A percentile compares a stretch with the other conserved stretches of the same genome.
Conservation (phyloP, 192 early-diverging fungal species). For the Coemansia sp. region DNA sequence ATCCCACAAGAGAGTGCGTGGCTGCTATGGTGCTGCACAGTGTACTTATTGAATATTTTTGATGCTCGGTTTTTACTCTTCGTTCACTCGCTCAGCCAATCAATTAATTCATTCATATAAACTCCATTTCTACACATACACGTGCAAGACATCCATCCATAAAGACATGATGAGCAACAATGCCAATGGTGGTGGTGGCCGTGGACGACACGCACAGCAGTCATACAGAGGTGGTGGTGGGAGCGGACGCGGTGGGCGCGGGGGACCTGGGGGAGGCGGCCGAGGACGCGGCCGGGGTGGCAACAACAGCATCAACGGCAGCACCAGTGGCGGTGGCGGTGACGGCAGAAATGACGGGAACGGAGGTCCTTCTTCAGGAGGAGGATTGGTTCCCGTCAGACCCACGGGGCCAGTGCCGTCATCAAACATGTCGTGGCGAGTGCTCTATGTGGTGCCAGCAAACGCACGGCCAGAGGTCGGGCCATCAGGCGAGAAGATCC, state of each 20-base stretch:
- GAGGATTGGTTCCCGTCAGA: conserved; percentile 27
- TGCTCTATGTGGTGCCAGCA: conserved; percentile 33
- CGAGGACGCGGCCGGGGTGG: conserved; percentile 3
- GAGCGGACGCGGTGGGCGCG: not conserved
- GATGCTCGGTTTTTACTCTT: not conserved
- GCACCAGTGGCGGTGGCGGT: conserved; percentile 15
- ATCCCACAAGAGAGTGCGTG: too few relatives aligned
- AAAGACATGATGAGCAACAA: conserved; percentile 11
- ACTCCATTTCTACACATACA: not conserved
- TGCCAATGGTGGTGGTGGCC: not conserved
- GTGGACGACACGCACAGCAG: conserved; percentile 16
- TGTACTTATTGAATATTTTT: too few relatives aligned
- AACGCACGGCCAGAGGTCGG: conserved; percentile 42
- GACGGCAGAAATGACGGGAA: not conserved
- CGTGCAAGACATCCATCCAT: not conserved
- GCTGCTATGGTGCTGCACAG: too few relatives aligned
- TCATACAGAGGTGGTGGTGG: conserved; percentile 17
- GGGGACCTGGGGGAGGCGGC: not conserved
- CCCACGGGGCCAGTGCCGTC: conserved; percentile 22
- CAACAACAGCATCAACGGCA: not conserved
- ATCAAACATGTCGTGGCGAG: conserved; percentile 33
- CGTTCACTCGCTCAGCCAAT: too few relatives aligned
- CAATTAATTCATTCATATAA: not conserved
- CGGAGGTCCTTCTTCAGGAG: not conserved
- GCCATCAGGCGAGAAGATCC: conserved; percentile 40